Conservation (phyloP, 257 asterid genomes). For the Cordia subcordata region DNA sequence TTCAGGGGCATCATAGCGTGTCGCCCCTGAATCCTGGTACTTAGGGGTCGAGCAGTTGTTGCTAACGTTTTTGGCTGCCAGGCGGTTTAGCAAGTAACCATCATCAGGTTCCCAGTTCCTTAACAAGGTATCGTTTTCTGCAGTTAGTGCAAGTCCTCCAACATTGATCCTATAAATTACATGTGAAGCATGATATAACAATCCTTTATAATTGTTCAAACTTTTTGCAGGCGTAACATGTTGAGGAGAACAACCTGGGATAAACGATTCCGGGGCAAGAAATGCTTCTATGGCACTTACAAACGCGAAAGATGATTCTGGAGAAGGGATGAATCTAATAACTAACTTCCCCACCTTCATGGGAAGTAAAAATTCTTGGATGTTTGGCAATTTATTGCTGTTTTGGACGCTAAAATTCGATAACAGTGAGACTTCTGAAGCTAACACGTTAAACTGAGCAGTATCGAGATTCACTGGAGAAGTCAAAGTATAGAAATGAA, state of each 20-base stretch:
- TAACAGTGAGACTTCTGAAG: conserved; percentile 25
- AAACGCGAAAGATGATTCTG: conserved; percentile 35
- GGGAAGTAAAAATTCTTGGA: conserved; percentile 38
- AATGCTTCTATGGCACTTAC: conserved; percentile 55
- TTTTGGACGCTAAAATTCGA: conserved; percentile 29
- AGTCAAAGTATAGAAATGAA: conserved; percentile 40
- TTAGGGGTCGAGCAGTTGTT: not conserved
- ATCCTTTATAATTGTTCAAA: not conserved
- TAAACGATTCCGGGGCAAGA: conserved; percentile 32
- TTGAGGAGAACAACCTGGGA: conserved; percentile 5
- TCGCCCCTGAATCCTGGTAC: conserved; percentile 5
- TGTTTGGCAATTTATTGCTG: conserved; percentile 10
- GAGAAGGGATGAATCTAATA: conserved; percentile 33
- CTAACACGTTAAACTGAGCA: conserved; percentile 38
- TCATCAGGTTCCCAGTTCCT: conserved; percentile 61
- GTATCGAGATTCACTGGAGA: conserved; percentile 12
- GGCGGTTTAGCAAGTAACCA: conserved; percentile 8
- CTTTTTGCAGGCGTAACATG: conserved; percentile 11
- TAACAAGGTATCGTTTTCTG: conserved; percentile 25
- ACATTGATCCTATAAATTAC: conserved; percentile 53
- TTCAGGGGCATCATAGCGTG: conserved; percentile 37
- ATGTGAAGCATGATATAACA: conserved; percentile 13
- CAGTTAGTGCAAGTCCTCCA: conserved; percentile 31
- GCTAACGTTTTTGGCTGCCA: not conserved
- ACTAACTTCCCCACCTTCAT: conserved; percentile 17